Percentiles rank a stretch among this genome's conserved stretches.
phyloP scores from a whole-genome alignment of 306 rosid species.

The Vigna hirtella region DNA sequence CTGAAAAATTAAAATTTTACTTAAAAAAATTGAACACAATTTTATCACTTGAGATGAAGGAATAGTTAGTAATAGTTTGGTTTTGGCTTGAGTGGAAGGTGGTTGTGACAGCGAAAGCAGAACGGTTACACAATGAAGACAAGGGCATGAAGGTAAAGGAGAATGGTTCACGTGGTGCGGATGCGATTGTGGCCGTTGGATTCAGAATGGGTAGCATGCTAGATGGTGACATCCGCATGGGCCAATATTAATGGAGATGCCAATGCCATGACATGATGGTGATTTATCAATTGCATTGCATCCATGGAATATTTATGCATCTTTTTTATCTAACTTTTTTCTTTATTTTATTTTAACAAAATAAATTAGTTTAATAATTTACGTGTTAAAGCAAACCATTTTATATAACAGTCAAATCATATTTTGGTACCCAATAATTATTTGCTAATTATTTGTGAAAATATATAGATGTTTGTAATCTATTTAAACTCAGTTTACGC shows the following conservation, averaged over 20 bases:
- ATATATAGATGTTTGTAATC: too few species aligned
- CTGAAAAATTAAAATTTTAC: too few species aligned
- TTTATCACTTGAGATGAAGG: too few species aligned
- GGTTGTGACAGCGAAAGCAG: constrained; percentile 34
- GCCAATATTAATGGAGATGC: constrained; percentile 24
- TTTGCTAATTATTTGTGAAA: too few species aligned
- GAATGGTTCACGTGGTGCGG: constrained; percentile 24
- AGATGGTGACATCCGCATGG: constrained; percentile 42
- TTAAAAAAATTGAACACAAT: too few species aligned
- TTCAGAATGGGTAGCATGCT: not conserved
- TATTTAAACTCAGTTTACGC: too few species aligned
- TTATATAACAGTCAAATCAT: too few species aligned
- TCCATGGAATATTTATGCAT: not conserved
- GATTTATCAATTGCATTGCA: constrained; percentile 15
- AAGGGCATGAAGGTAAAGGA: not conserved
- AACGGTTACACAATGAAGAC: constrained; percentile 31
- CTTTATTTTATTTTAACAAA: too few species aligned
- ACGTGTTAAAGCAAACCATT: too few species aligned
- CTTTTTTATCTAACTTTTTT: too few species aligned
- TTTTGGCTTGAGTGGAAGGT: not conserved
- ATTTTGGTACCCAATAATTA: too few species aligned
- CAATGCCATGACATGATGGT: constrained; percentile 11
- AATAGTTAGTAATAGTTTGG: not conserved
- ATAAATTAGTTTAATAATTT: too few species aligned
- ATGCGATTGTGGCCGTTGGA: constrained; percentile 17